These are phyloP conservation scores for Hylodesmum podocarpum DNA, from an alignment of 306 rosid genomes.

Conservation along the genomic window DNA sequence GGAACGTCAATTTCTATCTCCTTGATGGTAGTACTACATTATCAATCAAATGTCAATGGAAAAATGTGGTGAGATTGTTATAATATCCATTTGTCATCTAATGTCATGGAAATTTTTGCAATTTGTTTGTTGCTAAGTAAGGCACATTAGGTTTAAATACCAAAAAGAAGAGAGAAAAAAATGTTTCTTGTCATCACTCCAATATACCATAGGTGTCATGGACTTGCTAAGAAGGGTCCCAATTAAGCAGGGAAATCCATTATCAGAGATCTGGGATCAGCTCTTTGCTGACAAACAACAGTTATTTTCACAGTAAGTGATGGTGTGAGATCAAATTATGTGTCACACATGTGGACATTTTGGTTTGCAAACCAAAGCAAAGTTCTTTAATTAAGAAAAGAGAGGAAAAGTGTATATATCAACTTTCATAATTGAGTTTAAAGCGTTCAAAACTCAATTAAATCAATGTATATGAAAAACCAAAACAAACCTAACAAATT, in stretches of 20 bases:
- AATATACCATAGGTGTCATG: background rate
- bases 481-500: too few species aligned
- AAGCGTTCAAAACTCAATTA: background rate
- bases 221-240: background rate
- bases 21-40: background rate
- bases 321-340: background rate
- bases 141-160: background rate
- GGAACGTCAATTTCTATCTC: background rate
- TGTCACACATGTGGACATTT: constrained; percentile 1
- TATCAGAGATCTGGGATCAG: constrained; percentile 4
- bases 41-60: background rate
- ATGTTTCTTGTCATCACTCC: background rate
- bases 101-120: background rate
- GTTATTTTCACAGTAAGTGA: background rate
- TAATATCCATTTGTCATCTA: background rate
- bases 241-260: constrained; percentile 20
- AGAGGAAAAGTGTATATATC: too few species aligned
- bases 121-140: background rate
- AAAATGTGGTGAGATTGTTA: background rate
- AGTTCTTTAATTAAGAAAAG: background rate
- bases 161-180: background rate
- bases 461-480: background rate
- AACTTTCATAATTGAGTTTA: background rate
- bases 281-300: constrained; percentile 20
- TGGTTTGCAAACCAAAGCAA: background rate